A percentile compares a stretch with the other conserved stretches of the same genome.
These are phyloP conservation scores for Eimeria falciformis DNA, from an alignment of 169 alveolate genomes.

Conservation along the genomic window DNA sequence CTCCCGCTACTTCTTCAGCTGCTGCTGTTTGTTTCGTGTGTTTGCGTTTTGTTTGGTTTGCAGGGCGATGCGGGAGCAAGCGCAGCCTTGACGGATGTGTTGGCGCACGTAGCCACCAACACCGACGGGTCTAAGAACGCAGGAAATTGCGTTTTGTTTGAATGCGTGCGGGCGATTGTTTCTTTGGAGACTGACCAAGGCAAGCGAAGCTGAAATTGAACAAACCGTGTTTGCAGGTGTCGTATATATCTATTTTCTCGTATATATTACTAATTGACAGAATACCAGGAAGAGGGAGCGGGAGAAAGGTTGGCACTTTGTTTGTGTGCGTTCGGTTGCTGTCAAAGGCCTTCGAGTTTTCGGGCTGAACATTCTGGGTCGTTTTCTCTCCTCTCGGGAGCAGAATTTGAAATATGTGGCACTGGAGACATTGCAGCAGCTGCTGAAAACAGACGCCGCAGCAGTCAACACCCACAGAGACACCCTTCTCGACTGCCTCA, in stretches of 20 bases:
- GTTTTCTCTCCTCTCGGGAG: constrained; percentile 95
- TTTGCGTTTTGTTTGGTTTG: constrained; percentile 54
- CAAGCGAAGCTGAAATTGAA: no score
- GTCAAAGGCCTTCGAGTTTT: constrained; percentile 90
- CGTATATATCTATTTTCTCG: not conserved
- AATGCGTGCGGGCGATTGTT: constrained; percentile 97
- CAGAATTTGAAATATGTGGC: constrained; percentile 93
- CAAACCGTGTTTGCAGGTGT: no score
- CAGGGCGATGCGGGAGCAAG: constrained; percentile 86
- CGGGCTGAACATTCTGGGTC: constrained; percentile 96
- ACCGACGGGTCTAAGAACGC: constrained; percentile 96
- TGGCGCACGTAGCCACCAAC: constrained; percentile 97
- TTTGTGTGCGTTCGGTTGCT: not conserved
- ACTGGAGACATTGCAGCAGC: constrained; percentile 92
- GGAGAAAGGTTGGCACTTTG: not conserved
- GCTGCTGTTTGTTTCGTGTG: not conserved
- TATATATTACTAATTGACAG: not conserved
- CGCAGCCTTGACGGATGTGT: constrained; percentile 92
- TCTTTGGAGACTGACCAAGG: constrained; percentile 89
- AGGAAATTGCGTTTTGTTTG: constrained; percentile 98
- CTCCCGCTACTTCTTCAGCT: not conserved
- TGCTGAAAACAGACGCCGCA: constrained; percentile 92
- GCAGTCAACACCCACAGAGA: constrained; percentile 93
- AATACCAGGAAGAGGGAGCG: not conserved
- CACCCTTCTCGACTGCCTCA: constrained; percentile 89